These are phyloP conservation scores for Alternaria triticina DNA, from an alignment of 2,329 filamentous ascomycete species.

Conservation along the genomic window DNA sequence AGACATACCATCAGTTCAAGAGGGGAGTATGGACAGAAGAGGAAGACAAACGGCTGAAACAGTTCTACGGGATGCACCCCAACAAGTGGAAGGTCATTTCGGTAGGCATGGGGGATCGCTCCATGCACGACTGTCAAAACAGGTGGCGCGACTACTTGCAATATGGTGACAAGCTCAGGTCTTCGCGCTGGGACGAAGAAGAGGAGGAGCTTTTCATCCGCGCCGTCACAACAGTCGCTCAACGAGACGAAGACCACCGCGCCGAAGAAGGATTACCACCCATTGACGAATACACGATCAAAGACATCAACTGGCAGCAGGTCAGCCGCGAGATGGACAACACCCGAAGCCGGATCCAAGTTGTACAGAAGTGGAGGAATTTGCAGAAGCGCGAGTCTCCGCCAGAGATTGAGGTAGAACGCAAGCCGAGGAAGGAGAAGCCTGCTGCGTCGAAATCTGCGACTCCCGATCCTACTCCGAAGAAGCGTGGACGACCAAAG, in stretches of 20 bases:
- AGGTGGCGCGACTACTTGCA: constrained; percentile 73
- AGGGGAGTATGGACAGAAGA: constrained; percentile 67
- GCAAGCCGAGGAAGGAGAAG: constrained; percentile 9
- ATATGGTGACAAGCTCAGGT: constrained; percentile 61
- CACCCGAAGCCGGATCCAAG: constrained; percentile 70
- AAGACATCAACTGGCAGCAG: constrained; percentile 68
- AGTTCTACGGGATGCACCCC: constrained; percentile 56
- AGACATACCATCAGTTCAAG: constrained; percentile 70
- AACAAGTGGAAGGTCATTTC: constrained; percentile 69
- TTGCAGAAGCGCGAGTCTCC: constrained; percentile 16
- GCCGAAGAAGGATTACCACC: constrained; percentile 21
- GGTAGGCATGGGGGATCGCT: constrained; percentile 65
- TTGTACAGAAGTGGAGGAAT: constrained; percentile 69
- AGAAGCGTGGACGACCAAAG: neutral
- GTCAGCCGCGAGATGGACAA: constrained; percentile 68
- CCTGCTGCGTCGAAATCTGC: neutral
- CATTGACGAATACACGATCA: constrained; percentile 54
- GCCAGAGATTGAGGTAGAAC: constrained; percentile 16
- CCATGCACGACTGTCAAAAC: constrained; percentile 70
- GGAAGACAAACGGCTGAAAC: constrained; percentile 62
- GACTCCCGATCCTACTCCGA: neutral
- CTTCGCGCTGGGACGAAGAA: constrained; percentile 64
- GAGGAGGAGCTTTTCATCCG: constrained; percentile 64
- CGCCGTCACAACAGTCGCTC: constrained; percentile 61
- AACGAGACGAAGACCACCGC: constrained; percentile 52